Evolutionary conservation across 805 yeast species (phyloP).

Genomic region (Metschnikowia similis): DNA sequence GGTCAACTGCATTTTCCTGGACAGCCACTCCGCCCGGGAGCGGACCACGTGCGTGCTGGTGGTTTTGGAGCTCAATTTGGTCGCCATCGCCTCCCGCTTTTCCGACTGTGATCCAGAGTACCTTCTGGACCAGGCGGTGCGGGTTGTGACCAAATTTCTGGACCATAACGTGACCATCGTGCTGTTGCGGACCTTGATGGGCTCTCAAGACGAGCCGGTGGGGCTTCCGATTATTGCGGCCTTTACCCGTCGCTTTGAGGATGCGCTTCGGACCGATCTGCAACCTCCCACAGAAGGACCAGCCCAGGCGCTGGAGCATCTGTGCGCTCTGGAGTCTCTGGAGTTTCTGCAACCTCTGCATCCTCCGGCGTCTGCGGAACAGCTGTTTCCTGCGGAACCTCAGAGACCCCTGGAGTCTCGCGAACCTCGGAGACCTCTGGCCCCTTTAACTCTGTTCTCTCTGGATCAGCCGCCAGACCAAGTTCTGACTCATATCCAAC

Average conservation of each 20-base stretch:
- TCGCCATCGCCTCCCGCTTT: slow-evolving; percentile 10
- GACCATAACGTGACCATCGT: slow-evolving; percentile 11
- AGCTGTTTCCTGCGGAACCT: neutral
- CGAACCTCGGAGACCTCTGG: neutral
- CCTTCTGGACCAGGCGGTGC: slow-evolving; percentile 5
- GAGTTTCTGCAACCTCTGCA: too few relatives aligned
- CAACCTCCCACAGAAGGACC: too few relatives aligned
- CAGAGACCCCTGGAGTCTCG: neutral
- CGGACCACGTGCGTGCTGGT: slow-evolving; percentile 11
- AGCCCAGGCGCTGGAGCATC: too few relatives aligned
- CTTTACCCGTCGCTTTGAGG: slow-evolving; percentile 29
- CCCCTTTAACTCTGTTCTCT: neutral
- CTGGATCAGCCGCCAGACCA: neutral
- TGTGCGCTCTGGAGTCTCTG: neutral
- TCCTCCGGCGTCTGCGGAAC: neutral
- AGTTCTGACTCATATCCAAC: neutral
- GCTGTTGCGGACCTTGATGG: slow-evolving; percentile 3
- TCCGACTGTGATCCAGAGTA: slow-evolving; percentile 9
- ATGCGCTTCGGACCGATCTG: neutral
- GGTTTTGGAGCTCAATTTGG: slow-evolving; percentile 12
- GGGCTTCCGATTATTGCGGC: slow-evolving; percentile 37
- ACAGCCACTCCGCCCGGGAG: slow-evolving; percentile 3
- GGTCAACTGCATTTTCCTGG: slow-evolving; percentile 8
- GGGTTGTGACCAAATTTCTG: slow-evolving; percentile 4
- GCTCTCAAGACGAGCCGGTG: neutral